phyloP scores from a whole-genome alignment of 164 flowering plant genomes.

The Magnolia officinalis region DNA sequence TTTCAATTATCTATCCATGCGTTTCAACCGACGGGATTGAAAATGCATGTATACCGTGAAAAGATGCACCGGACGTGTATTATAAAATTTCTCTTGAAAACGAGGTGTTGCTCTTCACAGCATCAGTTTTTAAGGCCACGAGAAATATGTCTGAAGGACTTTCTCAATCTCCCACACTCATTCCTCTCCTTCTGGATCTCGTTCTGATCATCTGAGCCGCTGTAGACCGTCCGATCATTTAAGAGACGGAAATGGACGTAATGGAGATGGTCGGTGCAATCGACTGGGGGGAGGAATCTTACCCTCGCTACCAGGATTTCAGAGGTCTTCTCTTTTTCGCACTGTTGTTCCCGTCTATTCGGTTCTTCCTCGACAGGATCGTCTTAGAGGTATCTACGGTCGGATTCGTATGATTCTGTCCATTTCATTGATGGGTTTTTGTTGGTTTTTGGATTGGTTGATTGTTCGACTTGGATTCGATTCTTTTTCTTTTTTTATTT shows the following conservation, averaged over 20 bases:
- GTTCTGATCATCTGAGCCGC: background rate
- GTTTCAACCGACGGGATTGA: background rate
- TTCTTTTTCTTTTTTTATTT: too few species aligned
- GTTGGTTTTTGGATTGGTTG: background rate
- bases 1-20: background rate
- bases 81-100: background rate
- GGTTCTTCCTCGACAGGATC: conserved; percentile 76
- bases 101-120: background rate
- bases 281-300: conserved; percentile 64
- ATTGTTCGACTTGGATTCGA: background rate
- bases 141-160: background rate
- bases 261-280: background rate
- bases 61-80: background rate
- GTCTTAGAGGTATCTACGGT: conserved; percentile 59
- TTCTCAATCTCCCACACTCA: background rate
- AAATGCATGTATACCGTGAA: background rate
- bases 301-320: conserved; percentile 61
- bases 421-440: background rate
- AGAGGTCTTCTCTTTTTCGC: conserved; percentile 50
- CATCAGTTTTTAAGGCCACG: background rate
- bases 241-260: background rate
- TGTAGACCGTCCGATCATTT: background rate
- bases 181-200: background rate
- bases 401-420: background rate
- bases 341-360: conserved; percentile 60